Base-by-base conservation (phyloP, 1,284 basidiomycete species). In the Microbotryum silenes-acaulis region DNA sequence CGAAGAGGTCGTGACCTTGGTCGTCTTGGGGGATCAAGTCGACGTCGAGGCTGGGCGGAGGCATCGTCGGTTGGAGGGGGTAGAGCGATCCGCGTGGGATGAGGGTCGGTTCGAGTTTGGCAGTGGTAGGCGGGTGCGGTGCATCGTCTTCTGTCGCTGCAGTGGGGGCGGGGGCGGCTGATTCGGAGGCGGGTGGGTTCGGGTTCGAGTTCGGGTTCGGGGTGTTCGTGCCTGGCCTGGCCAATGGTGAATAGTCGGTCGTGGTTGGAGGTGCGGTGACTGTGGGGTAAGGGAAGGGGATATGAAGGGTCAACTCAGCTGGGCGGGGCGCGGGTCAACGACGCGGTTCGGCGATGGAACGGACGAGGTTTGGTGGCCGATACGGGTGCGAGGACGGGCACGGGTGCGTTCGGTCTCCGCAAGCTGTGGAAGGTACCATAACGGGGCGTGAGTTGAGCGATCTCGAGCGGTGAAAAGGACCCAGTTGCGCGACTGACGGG, bases 1-100 rank as follows among this genome's bases (percentile, higher is more conserved):
- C 91, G 53, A 92, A 85, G 56, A 97, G 44, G 33, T 67, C 64
- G 64, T 66, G 62, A 16, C 67, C 67, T 44, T 64, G 42, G 37
- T 57, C 58, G 47, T 68, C 67, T 44, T 64, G 64, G 21, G 45
- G 45, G 6, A 61, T 52, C 9, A 56, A 56, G 56, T 64, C 48
- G 20, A 74, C 70, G 59, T 73, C 69, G 59, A 74, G 65, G 7
- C 66, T 69, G 0, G 72, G 67, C 12, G 62, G 46, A 27, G 46
- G 31, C n/a, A 53, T 16, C 42, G 37, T 31, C 27, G 16, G 46
- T 44, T 29, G 25, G 59, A 25, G 10, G 3, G 37, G 23, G 45
- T 18, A 51, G 47, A 50, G 29, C 12, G 46, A 57, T 21, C 47
- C 45, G 37, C 42, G 56, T 2, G 56, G 45, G 27, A 60, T 23